A percentile compares a stretch with the other conserved stretches of the same genome.
phyloP scores from a whole-genome alignment of 306 rosid species.

The Dalbergia cochinchinensis region DNA sequence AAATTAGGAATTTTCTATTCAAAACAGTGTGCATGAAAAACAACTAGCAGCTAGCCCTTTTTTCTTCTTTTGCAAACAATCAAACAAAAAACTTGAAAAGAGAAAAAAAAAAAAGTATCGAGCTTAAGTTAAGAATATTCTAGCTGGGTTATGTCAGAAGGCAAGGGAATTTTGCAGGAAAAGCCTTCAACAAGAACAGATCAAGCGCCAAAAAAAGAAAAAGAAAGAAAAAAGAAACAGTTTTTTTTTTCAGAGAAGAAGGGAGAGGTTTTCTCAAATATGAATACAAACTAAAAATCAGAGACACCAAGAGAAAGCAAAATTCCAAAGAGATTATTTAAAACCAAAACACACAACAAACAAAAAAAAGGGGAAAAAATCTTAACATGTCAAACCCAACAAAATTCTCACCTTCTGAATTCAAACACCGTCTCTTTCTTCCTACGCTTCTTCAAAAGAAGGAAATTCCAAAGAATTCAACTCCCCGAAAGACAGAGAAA shows the following conservation, averaged over 20 bases:
- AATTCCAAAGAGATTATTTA: background rate
- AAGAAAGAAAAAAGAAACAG: background rate
- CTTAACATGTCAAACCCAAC: conserved; percentile 2
- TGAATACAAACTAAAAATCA: conserved; percentile 10
- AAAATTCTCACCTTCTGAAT: conserved; percentile 49
- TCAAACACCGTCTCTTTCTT: conserved; percentile 19
- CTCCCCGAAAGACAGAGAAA: background rate
- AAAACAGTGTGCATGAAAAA: conserved; percentile 6
- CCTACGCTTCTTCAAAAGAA: conserved; percentile 3
- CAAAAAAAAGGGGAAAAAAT: background rate
- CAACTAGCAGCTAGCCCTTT: background rate
- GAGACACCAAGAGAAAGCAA: background rate
- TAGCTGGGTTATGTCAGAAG: conserved; percentile 15
- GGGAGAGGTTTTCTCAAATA: background rate
- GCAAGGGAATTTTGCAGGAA: conserved; percentile 19
- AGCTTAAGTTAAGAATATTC: conserved; percentile 11
- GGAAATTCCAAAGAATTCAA: background rate
- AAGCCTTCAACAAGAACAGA: conserved; percentile 40
- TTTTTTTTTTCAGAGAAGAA: background rate
- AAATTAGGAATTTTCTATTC: conserved; percentile 21
- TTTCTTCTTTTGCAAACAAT: background rate
- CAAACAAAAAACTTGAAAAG: background rate
- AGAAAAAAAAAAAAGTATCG: background rate
- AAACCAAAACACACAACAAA: background rate
- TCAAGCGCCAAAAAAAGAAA: conserved; percentile 41